Conservation (phyloP, 2,329 filamentous ascomycete genomes). For the Neonectria ditissima region DNA sequence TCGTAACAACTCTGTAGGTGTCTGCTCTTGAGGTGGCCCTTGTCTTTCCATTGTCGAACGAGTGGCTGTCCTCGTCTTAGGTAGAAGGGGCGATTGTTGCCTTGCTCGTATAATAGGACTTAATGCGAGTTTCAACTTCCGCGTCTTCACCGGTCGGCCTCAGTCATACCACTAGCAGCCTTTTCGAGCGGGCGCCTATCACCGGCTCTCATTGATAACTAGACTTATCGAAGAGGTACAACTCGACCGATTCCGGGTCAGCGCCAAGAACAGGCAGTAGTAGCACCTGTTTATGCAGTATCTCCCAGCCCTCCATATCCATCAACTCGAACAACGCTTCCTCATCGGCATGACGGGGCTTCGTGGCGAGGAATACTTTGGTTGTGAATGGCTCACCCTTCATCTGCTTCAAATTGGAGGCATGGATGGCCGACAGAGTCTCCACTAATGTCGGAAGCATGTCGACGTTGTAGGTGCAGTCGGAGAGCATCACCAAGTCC, state of each 20-base stretch:
- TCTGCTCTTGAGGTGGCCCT: conserved; percentile 21
- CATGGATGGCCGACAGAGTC: conserved; percentile 64
- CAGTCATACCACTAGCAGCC: conserved; percentile 17
- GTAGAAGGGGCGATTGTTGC: conserved; percentile 3
- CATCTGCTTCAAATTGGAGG: conserved; percentile 46
- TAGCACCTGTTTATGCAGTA: conserved; percentile 55
- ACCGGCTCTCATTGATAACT: conserved; percentile 36
- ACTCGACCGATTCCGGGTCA: conserved; percentile 60
- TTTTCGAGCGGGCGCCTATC: conserved; percentile 24
- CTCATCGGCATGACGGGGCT: conserved; percentile 67
- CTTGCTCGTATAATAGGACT: conserved; percentile 24
- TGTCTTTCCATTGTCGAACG: conserved; percentile 28
- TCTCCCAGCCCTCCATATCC: conserved; percentile 58
- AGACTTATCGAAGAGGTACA: conserved; percentile 63
- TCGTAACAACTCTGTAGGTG: conserved; percentile 8
- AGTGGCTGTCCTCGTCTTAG: conserved; percentile 33
- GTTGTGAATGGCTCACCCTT: conserved; percentile 45
- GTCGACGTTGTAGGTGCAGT: conserved; percentile 72
- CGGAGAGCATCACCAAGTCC: conserved; percentile 68
- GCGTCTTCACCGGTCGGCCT: conserved; percentile 19
- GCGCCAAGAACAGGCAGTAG: conserved; percentile 60
- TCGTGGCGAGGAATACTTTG: conserved; percentile 66
- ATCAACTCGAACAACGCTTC: conserved; percentile 61
- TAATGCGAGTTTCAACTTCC: conserved; percentile 13
- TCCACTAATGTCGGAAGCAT: conserved; percentile 65